Base-by-base conservation (phyloP, 129 eudicot species). In the Escallonia rubra region DNA sequence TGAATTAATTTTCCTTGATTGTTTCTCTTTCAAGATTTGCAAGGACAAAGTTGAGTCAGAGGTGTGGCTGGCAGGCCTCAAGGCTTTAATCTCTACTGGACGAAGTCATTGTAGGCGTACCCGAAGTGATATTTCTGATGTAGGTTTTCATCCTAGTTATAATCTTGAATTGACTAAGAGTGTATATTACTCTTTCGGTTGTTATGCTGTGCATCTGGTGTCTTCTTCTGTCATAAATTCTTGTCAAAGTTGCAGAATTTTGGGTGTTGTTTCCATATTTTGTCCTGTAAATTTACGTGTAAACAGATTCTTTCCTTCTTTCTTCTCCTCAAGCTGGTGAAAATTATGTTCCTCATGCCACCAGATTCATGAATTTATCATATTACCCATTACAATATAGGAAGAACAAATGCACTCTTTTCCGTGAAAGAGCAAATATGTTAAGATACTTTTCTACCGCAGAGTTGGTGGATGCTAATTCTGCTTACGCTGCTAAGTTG, bases 41-140 rank as follows among this genome's bases (percentile, higher is more conserved):
- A 87, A 87, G 72, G 92, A 87, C 72, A 78, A 72, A 76, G 80
- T 70, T 62, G 92, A 82, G 71, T 69, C 79, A 46, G 97, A 87
- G 54, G 75, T 90, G 62, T 90, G 97, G 89, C 83, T 87, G 70
- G 81, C 92, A 64, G 87, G 92, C 59, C 80, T 90, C 56, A 85
- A 83, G 62, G 58, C 76, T 78, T 80, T 87, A 69, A 85, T 68
- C 54, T 75, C 85, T 69, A 50, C 82, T 61, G 81, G 80, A 38
- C 80, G 81, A 59, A 55, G 63, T 45, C 68, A 68, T 61, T 52
- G 60, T 56, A 86, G 82, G 67, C 91, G 80, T 59, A 76, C 74
- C 47, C 74, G 70, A 40, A 87, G 89, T 80, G 89, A 87, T 66
- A 65, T 87, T 75, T 63, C 80, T 73, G 89, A 87, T 68, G 95